A percentile compares a stretch with the other conserved stretches of the same genome.
phyloP scores from a whole-genome alignment of 768 basidiomycete species.

The Cystobasidium tubakii region DNA sequence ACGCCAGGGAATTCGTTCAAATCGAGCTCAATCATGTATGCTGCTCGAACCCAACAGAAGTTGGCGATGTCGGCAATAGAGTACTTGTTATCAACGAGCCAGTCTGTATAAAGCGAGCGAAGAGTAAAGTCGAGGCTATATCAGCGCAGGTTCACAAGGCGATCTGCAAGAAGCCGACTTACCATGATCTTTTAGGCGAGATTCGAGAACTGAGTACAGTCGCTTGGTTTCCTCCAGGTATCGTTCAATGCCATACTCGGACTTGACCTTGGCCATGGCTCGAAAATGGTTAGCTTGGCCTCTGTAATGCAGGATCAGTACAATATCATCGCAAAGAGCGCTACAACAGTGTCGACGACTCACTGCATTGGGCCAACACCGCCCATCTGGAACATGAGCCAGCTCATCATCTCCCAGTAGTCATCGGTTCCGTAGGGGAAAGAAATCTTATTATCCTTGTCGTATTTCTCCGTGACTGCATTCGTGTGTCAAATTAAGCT shows the following conservation, averaged over 20 bases:
- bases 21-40: conserved; percentile 26
- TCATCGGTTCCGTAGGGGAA: conserved; percentile 55
- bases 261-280: conserved; percentile 35
- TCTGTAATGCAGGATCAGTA: neutral
- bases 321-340: neutral
- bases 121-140: too few relatives aligned
- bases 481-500: neutral
- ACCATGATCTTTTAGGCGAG: conserved; percentile 59
- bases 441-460: conserved; percentile 54
- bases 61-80: conserved; percentile 27
- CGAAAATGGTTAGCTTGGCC: conserved; percentile 34
- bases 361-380: conserved; percentile 28
- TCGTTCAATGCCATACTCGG: conserved; percentile 52
- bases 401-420: conserved; percentile 31
- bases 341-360: neutral
- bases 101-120: conserved; percentile 15
- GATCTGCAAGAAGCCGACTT: too few relatives aligned
- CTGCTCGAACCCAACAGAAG: conserved; percentile 29
- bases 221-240: conserved; percentile 76
- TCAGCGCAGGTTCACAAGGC: too few relatives aligned
- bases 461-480: conserved; percentile 55
- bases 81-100: conserved; percentile 31
- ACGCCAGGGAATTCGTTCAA: conserved; percentile 29
- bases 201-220: conserved; percentile 73
- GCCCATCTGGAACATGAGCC: conserved; percentile 20